phyloP scores from a whole-genome alignment of 2,329 filamentous ascomycete species.

The Penicillium sp. region DNA sequence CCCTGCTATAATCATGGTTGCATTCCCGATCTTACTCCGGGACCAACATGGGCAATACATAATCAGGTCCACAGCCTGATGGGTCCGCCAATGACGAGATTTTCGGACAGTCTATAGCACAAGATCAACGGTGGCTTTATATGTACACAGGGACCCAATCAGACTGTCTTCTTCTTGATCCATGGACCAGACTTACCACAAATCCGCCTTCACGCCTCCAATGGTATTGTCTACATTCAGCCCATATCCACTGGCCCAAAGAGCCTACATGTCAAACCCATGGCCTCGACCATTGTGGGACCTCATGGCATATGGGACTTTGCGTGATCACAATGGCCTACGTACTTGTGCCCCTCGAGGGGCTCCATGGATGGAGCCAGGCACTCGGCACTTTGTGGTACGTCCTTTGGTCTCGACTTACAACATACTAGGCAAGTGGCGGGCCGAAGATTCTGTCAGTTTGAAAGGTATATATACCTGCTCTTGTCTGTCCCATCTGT shows the following conservation, averaged over 20 bases:
- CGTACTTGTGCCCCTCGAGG: not conserved
- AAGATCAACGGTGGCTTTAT: not conserved
- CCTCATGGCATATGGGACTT: not conserved
- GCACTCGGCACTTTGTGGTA: constrained; percentile 4
- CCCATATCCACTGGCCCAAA: not conserved
- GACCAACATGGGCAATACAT: not conserved
- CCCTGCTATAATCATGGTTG: not conserved
- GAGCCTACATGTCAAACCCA: not conserved
- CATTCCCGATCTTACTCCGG: not conserved
- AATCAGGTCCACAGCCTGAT: not conserved
- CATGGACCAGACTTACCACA: not conserved
- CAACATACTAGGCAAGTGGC: constrained; percentile 7
- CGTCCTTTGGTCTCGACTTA: not conserved
- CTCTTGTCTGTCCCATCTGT: not conserved
- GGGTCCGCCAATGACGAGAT: constrained; percentile 1
- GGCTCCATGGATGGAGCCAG: not conserved
- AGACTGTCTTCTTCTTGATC: not conserved
- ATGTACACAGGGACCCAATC: constrained; percentile 2
- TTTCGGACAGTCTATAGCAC: not conserved
- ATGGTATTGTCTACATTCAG: not conserved
- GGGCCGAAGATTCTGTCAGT: constrained; percentile 2
- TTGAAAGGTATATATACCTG: constrained; percentile 7
- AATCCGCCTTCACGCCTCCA: not conserved
- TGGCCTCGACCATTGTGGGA: constrained; percentile 4
- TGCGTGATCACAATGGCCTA: not conserved